phyloP scores from a whole-genome alignment of 2,329 filamentous ascomycete genomes.

The Aspergillus eucalypticola region DNA sequence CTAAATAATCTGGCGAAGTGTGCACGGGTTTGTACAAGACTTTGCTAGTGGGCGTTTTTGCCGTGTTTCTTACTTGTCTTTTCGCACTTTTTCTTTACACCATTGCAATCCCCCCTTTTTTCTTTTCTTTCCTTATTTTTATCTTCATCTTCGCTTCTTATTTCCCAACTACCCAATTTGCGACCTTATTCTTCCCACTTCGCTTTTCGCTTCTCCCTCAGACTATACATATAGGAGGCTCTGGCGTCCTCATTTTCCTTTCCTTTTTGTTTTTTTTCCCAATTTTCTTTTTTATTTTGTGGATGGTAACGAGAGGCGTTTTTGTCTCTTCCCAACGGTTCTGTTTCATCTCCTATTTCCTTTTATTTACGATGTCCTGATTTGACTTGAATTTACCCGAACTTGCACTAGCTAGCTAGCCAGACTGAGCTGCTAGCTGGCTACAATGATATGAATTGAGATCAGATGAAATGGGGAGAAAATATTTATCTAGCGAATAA shows the following conservation, averaged over 20 bases:
- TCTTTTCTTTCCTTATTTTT: neutral
- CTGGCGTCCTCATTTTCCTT: constrained; percentile 1
- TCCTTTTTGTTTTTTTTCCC: neutral
- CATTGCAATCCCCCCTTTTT: neutral
- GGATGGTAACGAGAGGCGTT: neutral
- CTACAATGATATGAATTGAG: neutral
- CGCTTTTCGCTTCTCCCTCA: neutral
- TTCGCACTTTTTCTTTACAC: neutral
- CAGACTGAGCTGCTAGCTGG: neutral
- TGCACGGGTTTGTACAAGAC: constrained; percentile 14
- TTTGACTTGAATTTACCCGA: neutral
- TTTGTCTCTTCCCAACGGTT: neutral
- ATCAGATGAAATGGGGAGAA: neutral
- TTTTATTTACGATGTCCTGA: neutral
- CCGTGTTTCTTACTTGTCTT: neutral
- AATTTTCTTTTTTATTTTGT: neutral
- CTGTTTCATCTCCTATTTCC: neutral
- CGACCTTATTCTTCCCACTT: neutral
- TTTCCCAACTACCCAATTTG: neutral
- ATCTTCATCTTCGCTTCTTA: neutral
- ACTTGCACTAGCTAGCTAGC: neutral
- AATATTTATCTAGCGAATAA: neutral
- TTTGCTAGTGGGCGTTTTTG: constrained; percentile 10
- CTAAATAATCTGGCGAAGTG: constrained; percentile 1
- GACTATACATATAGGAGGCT: neutral